These are phyloP conservation scores for Mycosphaerella sp. DNA, from an alignment of 2,329 filamentous ascomycete species.

Conservation along the genomic window DNA sequence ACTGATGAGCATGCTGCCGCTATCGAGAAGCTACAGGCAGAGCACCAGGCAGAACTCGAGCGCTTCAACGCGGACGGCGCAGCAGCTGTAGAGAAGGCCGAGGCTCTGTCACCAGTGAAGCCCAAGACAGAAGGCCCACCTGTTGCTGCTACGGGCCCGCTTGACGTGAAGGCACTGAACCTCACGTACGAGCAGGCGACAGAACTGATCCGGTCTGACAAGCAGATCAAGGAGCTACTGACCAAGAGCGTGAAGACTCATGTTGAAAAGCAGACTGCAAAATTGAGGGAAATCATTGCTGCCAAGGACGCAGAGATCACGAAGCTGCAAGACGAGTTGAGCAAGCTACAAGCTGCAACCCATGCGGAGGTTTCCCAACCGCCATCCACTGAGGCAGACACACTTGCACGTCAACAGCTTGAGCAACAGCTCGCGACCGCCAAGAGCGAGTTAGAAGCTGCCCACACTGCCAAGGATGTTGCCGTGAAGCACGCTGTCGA, in stretches of 20 bases:
- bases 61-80: slow-evolving; percentile 34
- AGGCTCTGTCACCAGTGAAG: slow-evolving; percentile 33
- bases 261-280: slow-evolving; percentile 39
- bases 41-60: slow-evolving; percentile 36
- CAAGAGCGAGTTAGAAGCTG: slow-evolving; percentile 26
- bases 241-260: slow-evolving; percentile 53
- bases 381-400: slow-evolving; percentile 14
- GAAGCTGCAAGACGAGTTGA: slow-evolving; percentile 20
- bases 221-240: slow-evolving; percentile 46
- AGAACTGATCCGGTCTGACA: slow-evolving; percentile 47
- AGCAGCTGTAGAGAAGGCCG: slow-evolving; percentile 34
- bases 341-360: slow-evolving; percentile 4
- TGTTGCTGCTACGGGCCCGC: slow-evolving; percentile 29
- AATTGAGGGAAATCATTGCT: slow-evolving; percentile 32
- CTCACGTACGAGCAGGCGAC: slow-evolving; percentile 47
- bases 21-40: slow-evolving; percentile 36
- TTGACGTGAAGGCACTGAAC: slow-evolving; percentile 29
- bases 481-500: slow-evolving; percentile 36
- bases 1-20: slow-evolving; percentile 43
- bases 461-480: slow-evolving; percentile 29
- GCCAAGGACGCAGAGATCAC: slow-evolving; percentile 31
- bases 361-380: background rate
- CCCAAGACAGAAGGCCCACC: slow-evolving; percentile 32
- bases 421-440: slow-evolving; percentile 26
- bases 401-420: slow-evolving; percentile 19